Evolutionary conservation across 345 rosid species (phyloP).

Genomic region (Aurinia saxatilis): DNA sequence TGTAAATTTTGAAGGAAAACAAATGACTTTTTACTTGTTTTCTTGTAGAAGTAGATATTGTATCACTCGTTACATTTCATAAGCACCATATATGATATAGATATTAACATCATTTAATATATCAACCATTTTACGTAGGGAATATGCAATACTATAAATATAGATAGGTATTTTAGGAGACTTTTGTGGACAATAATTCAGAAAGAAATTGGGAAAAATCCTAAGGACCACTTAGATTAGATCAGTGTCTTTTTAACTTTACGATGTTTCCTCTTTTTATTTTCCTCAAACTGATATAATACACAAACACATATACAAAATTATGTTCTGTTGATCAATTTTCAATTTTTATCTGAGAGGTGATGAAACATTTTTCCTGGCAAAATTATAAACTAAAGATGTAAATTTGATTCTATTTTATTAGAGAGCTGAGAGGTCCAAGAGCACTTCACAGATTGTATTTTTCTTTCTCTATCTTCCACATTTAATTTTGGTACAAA

Average conservation of each 20-base stretch:
- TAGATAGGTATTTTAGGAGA: neutral
- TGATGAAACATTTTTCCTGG: neutral
- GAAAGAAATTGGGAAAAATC: conserved; percentile 1
- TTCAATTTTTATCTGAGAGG: neutral
- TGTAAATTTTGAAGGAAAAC: too few relatives aligned
- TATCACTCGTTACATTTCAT: too few relatives aligned
- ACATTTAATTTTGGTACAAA: neutral
- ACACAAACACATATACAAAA: too few relatives aligned
- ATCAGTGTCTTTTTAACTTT: neutral
- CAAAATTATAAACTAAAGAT: neutral
- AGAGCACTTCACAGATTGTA: neutral
- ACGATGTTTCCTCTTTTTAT: neutral
- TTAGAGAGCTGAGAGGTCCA: neutral
- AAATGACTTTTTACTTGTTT: too few relatives aligned
- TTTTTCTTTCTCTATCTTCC: neutral
- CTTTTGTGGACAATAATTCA: neutral
- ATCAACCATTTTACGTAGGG: too few relatives aligned
- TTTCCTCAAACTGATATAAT: neutral
- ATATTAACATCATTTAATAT: too few relatives aligned
- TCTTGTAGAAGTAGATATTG: too few relatives aligned
- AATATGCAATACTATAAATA: neutral
- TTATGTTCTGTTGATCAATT: neutral
- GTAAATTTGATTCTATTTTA: too few relatives aligned
- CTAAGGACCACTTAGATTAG: neutral
- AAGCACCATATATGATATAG: too few relatives aligned